Evolutionary conservation across 805 yeast species (phyloP).

Genomic region (Middelhovenomyces tepae): DNA sequence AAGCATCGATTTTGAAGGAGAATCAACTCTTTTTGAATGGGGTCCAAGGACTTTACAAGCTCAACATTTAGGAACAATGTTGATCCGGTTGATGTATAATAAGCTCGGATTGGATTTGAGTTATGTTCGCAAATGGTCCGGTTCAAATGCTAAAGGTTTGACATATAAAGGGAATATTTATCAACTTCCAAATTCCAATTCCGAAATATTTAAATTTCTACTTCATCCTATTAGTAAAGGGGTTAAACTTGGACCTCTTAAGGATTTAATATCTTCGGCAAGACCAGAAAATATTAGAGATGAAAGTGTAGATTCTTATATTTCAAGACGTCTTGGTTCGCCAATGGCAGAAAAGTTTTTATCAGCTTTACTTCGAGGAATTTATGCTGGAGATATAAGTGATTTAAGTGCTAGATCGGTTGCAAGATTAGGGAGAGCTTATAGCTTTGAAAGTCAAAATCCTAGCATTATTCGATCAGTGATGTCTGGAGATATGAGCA

Average conservation of each 20-base stretch:
- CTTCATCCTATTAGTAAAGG: constrained; percentile 33
- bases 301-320: constrained; percentile 62
- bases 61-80: constrained; percentile 55
- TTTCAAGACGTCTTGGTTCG: constrained; percentile 62
- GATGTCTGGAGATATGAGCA: constrained; percentile 24
- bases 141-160: constrained; percentile 60
- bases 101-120: constrained; percentile 31
- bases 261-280: constrained; percentile 21
- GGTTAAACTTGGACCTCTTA: constrained; percentile 46
- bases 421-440: constrained; percentile 48
- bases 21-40: constrained; percentile 48
- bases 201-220: constrained; percentile 16
- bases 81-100: constrained; percentile 22
- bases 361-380: constrained; percentile 81
- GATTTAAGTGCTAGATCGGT: constrained; percentile 50
- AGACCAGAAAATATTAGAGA: constrained; percentile 33
- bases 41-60: constrained; percentile 93
- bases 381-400: constrained; percentile 77
- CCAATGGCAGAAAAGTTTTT: constrained; percentile 44
- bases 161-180: constrained; percentile 30
- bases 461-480: constrained; percentile 46
- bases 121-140: constrained; percentile 2
- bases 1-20: constrained; percentile 20
- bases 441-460: constrained; percentile 43
- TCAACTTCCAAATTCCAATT: constrained; percentile 22